Percentiles rank a stretch among this genome's conserved stretches.
These are phyloP conservation scores for Arthrobotrys pseudoclavata DNA, from an alignment of 2,329 filamentous ascomycete genomes.

Conservation along the genomic window DNA sequence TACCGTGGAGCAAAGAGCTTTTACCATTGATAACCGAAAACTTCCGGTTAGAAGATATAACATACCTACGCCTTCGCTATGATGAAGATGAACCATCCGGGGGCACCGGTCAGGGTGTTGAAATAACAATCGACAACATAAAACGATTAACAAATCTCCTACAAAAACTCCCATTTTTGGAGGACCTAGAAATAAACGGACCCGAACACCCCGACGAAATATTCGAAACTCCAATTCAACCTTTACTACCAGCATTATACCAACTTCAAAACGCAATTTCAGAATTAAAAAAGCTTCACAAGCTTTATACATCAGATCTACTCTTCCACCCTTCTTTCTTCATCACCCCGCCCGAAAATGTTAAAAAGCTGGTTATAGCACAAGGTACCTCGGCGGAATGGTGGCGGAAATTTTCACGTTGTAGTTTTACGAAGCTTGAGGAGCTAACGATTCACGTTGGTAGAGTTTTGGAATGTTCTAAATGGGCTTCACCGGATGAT, in stretches of 20 bases:
- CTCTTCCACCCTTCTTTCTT: not conserved
- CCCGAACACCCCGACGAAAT: not conserved
- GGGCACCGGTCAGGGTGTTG: not conserved
- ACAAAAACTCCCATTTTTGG: not conserved
- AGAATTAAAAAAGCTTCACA: not conserved
- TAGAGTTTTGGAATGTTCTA: not conserved
- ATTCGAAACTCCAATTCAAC: not conserved
- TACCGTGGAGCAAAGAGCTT: not conserved
- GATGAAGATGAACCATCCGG: not conserved
- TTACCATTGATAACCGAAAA: not conserved
- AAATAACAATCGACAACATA: not conserved
- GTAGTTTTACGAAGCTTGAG: not conserved
- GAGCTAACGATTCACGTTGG: not conserved
- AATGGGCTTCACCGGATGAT: not conserved
- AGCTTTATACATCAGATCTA: not conserved
- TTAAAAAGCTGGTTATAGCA: not conserved
- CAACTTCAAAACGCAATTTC: not conserved
- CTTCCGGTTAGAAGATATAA: not conserved
- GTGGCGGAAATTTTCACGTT: not conserved
- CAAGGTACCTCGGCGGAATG: not conserved
- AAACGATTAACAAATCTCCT: not conserved
- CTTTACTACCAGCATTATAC: not conserved
- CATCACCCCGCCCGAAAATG: not conserved
- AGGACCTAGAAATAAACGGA: not conserved
- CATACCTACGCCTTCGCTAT: not conserved